Evolutionary conservation across 75 land plant genomes (phyloP).

Genomic region (Picea sitchensis): DNA sequence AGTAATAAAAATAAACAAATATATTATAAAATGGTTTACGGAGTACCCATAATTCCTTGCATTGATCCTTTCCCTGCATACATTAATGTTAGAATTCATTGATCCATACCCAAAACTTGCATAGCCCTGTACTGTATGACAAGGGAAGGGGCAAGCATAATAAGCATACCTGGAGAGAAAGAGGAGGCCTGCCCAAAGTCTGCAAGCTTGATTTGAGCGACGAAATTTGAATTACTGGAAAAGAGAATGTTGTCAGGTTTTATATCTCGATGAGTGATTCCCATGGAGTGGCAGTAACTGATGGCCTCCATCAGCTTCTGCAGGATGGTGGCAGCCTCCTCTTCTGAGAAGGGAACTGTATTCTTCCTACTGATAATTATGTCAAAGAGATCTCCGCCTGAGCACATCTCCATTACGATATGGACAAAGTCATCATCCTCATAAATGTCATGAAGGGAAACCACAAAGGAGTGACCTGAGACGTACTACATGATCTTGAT

Average conservation of each 20-base stretch:
- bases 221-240: neutral
- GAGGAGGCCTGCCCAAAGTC: conserved; percentile 64
- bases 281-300: conserved; percentile 42
- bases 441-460: conserved; percentile 30
- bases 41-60: conserved; percentile 57
- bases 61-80: conserved; percentile 18
- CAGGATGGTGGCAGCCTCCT: conserved; percentile 29
- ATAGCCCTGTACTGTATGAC: too few species aligned
- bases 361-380: conserved; percentile 6
- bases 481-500: conserved; percentile 22
- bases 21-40: conserved; percentile 9
- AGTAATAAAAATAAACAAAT: too few species aligned
- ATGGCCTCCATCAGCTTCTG: conserved; percentile 29
- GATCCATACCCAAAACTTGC: too few species aligned
- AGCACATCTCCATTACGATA: conserved; percentile 23
- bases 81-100: conserved; percentile 27
- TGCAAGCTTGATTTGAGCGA: conserved; percentile 18
- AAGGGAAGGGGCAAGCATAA: too few species aligned
- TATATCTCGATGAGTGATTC: conserved; percentile 57
- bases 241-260: conserved; percentile 69
- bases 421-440: conserved; percentile 22
- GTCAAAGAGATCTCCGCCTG: conserved; percentile 31
- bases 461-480: conserved; percentile 27
- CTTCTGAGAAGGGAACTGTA: conserved; percentile 15
- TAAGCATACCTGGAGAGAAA: conserved; percentile 12